A percentile compares a stretch with the other conserved stretches of the same genome.
Conservation (phyloP, 1,284 basidiomycete genomes). For the Sutorius eximius region DNA sequence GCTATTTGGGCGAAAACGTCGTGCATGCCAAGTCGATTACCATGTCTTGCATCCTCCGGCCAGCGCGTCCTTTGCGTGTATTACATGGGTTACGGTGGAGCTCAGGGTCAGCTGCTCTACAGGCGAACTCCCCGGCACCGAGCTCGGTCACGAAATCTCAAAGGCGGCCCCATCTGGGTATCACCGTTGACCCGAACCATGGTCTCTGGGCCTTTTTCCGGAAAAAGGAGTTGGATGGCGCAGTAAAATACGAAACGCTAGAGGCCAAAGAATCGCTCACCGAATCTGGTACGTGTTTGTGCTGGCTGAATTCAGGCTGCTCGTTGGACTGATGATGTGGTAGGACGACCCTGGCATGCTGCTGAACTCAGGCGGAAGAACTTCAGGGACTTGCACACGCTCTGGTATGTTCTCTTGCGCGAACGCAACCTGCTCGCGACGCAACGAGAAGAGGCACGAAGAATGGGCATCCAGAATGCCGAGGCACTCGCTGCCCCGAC, state of each 20-base stretch:
- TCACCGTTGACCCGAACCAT: conserved; percentile 55
- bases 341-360: conserved; percentile 85
- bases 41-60: conserved; percentile 28
- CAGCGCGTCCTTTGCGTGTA: conserved; percentile 16
- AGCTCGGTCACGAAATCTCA: conserved; percentile 20
- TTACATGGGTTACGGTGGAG: conserved; percentile 23
- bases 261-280: conserved; percentile 41
- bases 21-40: background rate
- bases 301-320: conserved; percentile 7
- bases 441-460: conserved; percentile 75
- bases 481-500: conserved; percentile 36
- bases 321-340: conserved; percentile 5
- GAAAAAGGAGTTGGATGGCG: conserved; percentile 44
- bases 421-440: conserved; percentile 89
- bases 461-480: conserved; percentile 49
- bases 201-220: conserved; percentile 78
- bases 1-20: background rate
- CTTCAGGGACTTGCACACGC: conserved; percentile 87
- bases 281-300: conserved; percentile 39
- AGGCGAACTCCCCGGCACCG: background rate
- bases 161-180: conserved; percentile 44
- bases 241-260: conserved; percentile 45
- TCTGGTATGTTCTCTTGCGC: conserved; percentile 88
- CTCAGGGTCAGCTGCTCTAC: conserved; percentile 16
- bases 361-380: conserved; percentile 85